Evolutionary conservation across 139 green algal species (phyloP).

Genomic region (Ettlia oleoabundans): DNA sequence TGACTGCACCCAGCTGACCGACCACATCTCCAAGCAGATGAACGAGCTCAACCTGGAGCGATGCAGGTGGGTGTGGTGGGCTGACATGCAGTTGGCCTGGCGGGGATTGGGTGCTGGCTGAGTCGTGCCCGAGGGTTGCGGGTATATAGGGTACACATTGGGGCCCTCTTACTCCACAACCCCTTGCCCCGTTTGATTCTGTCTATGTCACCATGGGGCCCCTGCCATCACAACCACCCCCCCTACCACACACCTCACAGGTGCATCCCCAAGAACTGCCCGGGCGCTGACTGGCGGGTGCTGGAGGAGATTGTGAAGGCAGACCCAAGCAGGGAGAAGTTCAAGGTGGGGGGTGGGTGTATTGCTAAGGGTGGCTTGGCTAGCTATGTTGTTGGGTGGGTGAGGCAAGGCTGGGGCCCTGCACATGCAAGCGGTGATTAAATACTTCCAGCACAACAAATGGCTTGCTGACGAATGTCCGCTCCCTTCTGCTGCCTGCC

Average conservation of each 20-base stretch:
- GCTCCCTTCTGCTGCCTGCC: neutral
- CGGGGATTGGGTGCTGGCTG: neutral
- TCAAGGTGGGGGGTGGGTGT: slow-evolving; percentile 74
- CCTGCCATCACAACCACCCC: too few relatives aligned
- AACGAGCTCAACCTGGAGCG: slow-evolving; percentile 96
- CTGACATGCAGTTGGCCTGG: too few relatives aligned
- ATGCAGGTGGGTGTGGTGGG: slow-evolving; percentile 77
- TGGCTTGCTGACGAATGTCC: too few relatives aligned
- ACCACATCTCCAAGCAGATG: slow-evolving; percentile 97
- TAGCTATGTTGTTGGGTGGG: too few relatives aligned
- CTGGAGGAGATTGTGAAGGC: slow-evolving; percentile 80
- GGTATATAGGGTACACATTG: too few relatives aligned
- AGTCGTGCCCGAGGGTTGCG: neutral
- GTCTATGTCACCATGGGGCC: neutral
- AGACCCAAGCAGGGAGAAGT: slow-evolving; percentile 73
- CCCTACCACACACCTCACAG: slow-evolving; percentile 30
- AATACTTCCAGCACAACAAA: too few relatives aligned
- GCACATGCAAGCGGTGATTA: too few relatives aligned
- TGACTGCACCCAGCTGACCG: slow-evolving; percentile 54
- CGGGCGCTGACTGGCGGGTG: slow-evolving; percentile 93
- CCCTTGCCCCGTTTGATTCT: neutral
- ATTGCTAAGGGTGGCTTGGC: too few relatives aligned
- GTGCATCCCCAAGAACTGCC: slow-evolving; percentile 92
- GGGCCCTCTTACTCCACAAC: too few relatives aligned
- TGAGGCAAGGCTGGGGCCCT: too few relatives aligned